Conservation (phyloP, 441 rosid species). For the Populus hybrid region DNA sequence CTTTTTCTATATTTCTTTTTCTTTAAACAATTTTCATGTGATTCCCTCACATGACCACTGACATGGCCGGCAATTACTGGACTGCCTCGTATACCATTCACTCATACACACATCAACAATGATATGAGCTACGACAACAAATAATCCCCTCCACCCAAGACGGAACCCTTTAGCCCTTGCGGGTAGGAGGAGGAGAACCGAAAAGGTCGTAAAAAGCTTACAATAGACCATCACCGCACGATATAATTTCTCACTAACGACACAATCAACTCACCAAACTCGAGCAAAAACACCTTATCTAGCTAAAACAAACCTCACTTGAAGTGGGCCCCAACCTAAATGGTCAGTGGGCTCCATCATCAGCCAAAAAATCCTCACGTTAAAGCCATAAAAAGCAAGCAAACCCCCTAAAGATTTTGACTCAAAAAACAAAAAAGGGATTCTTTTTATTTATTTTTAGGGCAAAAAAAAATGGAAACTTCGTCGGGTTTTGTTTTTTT, state of each 20-base stretch:
- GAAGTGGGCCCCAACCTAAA: neutral
- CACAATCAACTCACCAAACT: neutral
- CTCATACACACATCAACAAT: neutral
- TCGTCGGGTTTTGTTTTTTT: neutral
- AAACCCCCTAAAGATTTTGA: neutral
- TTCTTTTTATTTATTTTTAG: neutral
- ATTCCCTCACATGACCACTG: slow-evolving; percentile 23
- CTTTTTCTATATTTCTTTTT: neutral
- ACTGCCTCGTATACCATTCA: neutral
- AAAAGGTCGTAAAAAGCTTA: neutral
- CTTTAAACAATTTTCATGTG: slow-evolving; percentile 5
- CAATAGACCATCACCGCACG: slow-evolving; percentile 9
- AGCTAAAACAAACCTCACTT: neutral
- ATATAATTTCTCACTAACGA: slow-evolving; percentile 10
- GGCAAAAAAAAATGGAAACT: neutral
- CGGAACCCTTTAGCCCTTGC: no score
- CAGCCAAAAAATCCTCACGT: slow-evolving; percentile 7
- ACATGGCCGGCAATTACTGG: slow-evolving; percentile 25
- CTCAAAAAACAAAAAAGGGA: neutral
- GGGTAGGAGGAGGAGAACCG: neutral
- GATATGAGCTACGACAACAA: neutral
- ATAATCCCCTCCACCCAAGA: neutral
- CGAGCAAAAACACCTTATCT: neutral
- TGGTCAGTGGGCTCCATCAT: slow-evolving; percentile 12
- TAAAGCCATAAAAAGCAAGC: neutral